Base-by-base conservation (phyloP, 306 rosid genomes). In the Vigna mungo region DNA sequence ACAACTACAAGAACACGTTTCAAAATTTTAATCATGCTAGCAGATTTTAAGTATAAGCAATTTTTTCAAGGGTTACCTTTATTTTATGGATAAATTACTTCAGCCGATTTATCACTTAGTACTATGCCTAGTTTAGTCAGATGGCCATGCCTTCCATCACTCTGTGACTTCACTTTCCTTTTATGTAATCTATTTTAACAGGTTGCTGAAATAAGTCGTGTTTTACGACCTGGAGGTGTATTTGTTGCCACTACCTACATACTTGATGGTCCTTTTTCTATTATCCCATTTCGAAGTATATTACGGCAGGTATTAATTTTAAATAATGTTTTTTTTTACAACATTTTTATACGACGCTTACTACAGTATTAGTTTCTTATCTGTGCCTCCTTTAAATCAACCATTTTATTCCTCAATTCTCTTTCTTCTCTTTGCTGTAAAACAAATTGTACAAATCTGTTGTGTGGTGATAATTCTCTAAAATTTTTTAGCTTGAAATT, bases 201-300 rank as follows among this genome's bases (percentile, higher is more conserved):
- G 97, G 95, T 94, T 44, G 95, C 97, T 64, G 98, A 92, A 81
- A 90, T 92, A 82, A 90, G 97, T 81, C 88, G 93, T 55, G 87
- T 92, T 59, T 81, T 92, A 70, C 86, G 95, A 82, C 97, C 97
- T 18, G 97, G 96, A 77, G 97, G 98, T 59, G 93, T 95, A 69
- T 90, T 95, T 81, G 93, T 95, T 56, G 96, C 97, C 25, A 88
- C 93, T 62, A 95, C 97, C 71, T 83, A 52, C 84, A 79, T 92
- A 84, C 72, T 84, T 12, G 98, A 94, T 7, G 96, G 97, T 11
- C 92, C 87, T 51, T 89, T 80, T 62, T 36, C 84, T 39, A 51
- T 63, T 77, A 25, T 92, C 71, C 98, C 97, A 56, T 85, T 86
- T 86, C 58, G 87, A 78, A 72, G 81, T 80, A 66, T 79, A 27